Base-by-base conservation (phyloP, 225 moss, liverwort and hornwort species). In the Climacium dendroides region DNA sequence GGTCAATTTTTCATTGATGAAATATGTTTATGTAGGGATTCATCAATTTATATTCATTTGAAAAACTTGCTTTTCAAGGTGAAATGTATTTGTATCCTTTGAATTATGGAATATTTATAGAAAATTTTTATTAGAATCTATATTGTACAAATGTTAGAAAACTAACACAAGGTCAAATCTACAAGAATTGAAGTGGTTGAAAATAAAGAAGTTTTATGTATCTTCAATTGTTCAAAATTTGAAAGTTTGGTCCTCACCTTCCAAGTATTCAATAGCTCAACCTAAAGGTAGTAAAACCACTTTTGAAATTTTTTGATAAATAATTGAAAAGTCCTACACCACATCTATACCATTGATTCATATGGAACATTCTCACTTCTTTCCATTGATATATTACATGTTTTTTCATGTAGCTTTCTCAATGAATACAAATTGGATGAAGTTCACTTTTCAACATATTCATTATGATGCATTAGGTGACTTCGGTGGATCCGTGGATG, bases 61-160 rank as follows among this genome's bases (percentile, higher is more conserved):
- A 0, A 61, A 63, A 63, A 17, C 1, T 64, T 34, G 2, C 9
- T 63, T 34, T 19, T 35, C 10, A 10, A 18, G 19, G 35, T 65
- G 6, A n/a, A n/a, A n/a, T 4, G 22, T 22, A 66, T 6, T 66
- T 22, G 6, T 22, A 12, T 0, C 6, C 2, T 66, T n/a, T 66
- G 66, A 66, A 9, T 7, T 22, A 6, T n/a, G 1, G 4, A 66
- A n/a, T n/a, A n/a, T n/a, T 66, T 22, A 9, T 0, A 20, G 2
- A 6, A 6, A 19, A n/a, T 6, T 19, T 0, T 3, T n/a, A n/a
- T n/a, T 10, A 19, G 19, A n/a, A 66, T 22, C 11, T 66, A 7
- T n/a, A n/a, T 0, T 0, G 1, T 65, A 3, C 65, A 66, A 66
- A 11, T 66, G n/a, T n/a, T n/a, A n/a, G 2, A n/a, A 12, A 66